Conservation (phyloP, 208 protist genomes). For the Crithidia acanthocephali region DNA sequence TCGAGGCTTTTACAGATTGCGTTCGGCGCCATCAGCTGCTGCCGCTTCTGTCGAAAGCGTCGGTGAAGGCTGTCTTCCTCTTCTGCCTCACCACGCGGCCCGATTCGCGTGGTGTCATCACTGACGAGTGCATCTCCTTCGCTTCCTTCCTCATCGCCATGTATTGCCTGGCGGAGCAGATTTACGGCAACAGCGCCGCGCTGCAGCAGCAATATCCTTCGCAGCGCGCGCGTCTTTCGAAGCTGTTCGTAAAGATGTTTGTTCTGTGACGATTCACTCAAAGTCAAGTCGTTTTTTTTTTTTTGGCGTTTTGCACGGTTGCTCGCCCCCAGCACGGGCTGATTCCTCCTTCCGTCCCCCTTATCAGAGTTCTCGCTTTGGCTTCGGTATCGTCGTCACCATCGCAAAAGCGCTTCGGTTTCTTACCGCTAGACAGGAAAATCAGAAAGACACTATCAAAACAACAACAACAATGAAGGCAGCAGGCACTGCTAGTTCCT, state of each 20-base stretch:
- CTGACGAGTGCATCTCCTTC: conserved; percentile 35
- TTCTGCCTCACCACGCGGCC: conserved; percentile 27
- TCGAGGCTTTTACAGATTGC: conserved; percentile 49
- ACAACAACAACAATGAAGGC: too few species aligned
- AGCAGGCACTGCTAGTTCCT: too few species aligned
- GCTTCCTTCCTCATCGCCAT: conserved; percentile 44
- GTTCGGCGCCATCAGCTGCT: conserved; percentile 47
- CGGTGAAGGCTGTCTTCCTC: conserved; percentile 54
- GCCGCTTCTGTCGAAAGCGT: conserved; percentile 47
- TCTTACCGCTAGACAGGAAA: too few species aligned
- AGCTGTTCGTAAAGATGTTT: conserved; percentile 76
- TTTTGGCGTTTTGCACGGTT: not conserved
- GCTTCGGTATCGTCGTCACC: too few species aligned
- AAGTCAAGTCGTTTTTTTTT: not conserved
- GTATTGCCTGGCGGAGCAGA: conserved; percentile 55
- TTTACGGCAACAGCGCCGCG: conserved; percentile 48
- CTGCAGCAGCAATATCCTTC: conserved; percentile 55
- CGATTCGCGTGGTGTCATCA: not conserved
- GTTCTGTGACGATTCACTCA: conserved; percentile 27
- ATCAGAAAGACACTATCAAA: too few species aligned
- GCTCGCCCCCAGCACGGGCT: not conserved
- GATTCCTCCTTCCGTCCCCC: too few species aligned
- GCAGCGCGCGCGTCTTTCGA: conserved; percentile 44
- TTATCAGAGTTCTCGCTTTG: too few species aligned
- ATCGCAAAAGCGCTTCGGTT: too few species aligned